These are phyloP conservation scores for Trichophaea hybrida DNA, from an alignment of 2,329 filamentous ascomycete species.

Conservation along the genomic window DNA sequence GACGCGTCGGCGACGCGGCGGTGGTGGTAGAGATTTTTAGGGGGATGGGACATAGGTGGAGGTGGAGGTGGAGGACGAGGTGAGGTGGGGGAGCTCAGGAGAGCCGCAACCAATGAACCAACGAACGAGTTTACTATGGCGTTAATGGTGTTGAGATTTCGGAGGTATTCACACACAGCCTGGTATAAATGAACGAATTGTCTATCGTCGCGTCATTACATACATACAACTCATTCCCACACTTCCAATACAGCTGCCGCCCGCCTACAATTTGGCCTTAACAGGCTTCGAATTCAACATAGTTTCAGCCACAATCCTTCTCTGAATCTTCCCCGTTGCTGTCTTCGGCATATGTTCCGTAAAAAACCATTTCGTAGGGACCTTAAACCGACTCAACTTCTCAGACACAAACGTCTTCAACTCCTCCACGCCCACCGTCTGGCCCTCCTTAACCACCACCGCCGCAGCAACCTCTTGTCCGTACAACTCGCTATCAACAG, in stretches of 20 bases:
- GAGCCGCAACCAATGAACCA: background rate
- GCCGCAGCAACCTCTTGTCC: constrained; percentile 70
- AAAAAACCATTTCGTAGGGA: constrained; percentile 74
- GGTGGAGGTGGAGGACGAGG: background rate
- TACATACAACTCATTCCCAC: background rate
- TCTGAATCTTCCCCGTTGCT: constrained; percentile 79
- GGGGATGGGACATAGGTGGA: constrained; percentile 27
- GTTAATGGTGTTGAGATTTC: background rate
- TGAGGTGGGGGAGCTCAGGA: constrained; percentile 1
- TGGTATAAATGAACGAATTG: too few species aligned
- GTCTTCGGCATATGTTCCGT: constrained; percentile 79
- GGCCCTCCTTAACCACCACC: constrained; percentile 55
- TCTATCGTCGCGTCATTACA: too few species aligned
- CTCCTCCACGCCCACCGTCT: constrained; percentile 43
- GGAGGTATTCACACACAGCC: too few species aligned
- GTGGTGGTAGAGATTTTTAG: constrained; percentile 32
- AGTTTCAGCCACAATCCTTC: constrained; percentile 69
- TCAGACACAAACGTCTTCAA: constrained; percentile 55
- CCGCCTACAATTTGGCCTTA: constrained; percentile 38
- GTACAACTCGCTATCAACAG: constrained; percentile 67
- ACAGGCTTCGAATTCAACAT: constrained; percentile 56
- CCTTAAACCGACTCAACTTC: constrained; percentile 67
- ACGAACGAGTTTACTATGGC: background rate
- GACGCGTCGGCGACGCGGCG: background rate
- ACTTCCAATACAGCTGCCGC: too few species aligned